phyloP scores from a whole-genome alignment of 2,329 filamentous ascomycete genomes.

The Blumeriella jaapii region DNA sequence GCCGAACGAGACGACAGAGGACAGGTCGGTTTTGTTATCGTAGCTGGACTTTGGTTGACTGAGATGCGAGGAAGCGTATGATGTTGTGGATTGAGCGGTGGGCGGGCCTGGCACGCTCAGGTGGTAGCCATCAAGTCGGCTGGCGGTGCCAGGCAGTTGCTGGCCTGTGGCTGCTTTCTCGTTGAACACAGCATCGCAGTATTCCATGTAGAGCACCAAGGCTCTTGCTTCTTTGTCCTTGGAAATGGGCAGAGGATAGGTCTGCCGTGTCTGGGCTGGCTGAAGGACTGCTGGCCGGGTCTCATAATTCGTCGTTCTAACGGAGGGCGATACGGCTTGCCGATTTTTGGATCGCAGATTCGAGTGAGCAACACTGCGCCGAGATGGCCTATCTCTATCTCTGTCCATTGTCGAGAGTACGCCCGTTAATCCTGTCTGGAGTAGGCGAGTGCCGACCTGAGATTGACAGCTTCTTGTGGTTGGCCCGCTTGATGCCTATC shows the following conservation, averaged over 20 bases:
- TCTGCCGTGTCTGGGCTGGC: constrained; percentile 9
- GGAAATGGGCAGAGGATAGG: constrained; percentile 19
- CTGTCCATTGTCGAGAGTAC: constrained; percentile 1
- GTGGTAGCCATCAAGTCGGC: constrained; percentile 10
- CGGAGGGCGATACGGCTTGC: constrained; percentile 6
- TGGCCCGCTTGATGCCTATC: constrained; percentile 1
- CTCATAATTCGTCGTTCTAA: constrained; percentile 9
- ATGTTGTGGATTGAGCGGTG: constrained; percentile 15
- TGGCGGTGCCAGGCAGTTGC: constrained; percentile 11
- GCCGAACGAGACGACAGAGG: constrained; percentile 23
- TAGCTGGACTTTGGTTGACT: constrained; percentile 11
- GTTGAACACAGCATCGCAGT: constrained; percentile 9
- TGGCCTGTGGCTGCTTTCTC: constrained; percentile 15
- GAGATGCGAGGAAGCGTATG: constrained; percentile 12
- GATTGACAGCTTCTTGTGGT: constrained; percentile 3
- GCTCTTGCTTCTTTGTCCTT: constrained; percentile 17
- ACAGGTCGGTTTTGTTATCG: constrained; percentile 16
- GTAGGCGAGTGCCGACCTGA: constrained; percentile 3
- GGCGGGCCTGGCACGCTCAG: constrained; percentile 11
- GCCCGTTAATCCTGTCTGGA: not conserved
- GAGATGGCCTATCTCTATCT: constrained; percentile 1
- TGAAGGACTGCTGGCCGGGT: constrained; percentile 6
- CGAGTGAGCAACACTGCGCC: not conserved
- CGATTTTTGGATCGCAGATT: constrained; percentile 1
- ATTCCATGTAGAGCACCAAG: constrained; percentile 15